Conservation (phyloP, 2,329 filamentous ascomycete genomes). For the Lachnellula hyalina region DNA sequence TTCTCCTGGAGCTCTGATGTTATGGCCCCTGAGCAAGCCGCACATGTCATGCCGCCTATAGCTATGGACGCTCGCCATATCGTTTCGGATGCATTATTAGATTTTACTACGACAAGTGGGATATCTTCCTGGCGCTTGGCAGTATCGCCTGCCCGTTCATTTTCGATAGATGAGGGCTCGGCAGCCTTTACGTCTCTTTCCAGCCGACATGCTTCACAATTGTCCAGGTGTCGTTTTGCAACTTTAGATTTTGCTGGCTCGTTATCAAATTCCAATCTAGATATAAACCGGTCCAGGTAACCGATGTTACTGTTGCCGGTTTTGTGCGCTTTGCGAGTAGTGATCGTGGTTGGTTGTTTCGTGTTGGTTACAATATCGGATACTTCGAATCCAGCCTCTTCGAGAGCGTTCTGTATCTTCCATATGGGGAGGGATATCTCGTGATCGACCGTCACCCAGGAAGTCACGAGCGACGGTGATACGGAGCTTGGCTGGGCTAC, state of each 20-base stretch:
- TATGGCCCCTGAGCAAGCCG: conserved; percentile 46
- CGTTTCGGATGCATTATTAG: conserved; percentile 24
- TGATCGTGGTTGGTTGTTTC: background rate
- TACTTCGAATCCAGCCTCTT: conserved; percentile 55
- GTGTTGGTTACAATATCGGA: conserved; percentile 30
- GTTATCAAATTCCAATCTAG: conserved; percentile 22
- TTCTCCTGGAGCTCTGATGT: conserved; percentile 42
- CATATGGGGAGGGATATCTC: conserved; percentile 38
- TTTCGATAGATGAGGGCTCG: background rate
- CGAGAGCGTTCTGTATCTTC: conserved; percentile 42
- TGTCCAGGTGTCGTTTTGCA: conserved; percentile 37
- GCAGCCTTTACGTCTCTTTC: conserved; percentile 27
- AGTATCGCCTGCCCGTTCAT: conserved; percentile 1
- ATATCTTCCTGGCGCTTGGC: conserved; percentile 2
- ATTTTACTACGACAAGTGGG: conserved; percentile 33
- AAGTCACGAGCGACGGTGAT: conserved; percentile 66
- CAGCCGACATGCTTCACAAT: conserved; percentile 44
- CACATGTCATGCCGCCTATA: conserved; percentile 54
- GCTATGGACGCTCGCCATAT: conserved; percentile 47
- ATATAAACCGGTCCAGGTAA: conserved; percentile 25
- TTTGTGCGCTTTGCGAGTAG: conserved; percentile 6
- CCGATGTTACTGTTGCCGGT: conserved; percentile 18
- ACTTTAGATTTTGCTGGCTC: conserved; percentile 19
- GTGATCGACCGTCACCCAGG: conserved; percentile 60
- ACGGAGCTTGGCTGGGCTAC: conserved; percentile 50